Percentiles rank a stretch among this genome's conserved stretches.
Evolutionary conservation across 1,284 basidiomycete genomes (phyloP).

Genomic region (Lentinus polychrous): DNA sequence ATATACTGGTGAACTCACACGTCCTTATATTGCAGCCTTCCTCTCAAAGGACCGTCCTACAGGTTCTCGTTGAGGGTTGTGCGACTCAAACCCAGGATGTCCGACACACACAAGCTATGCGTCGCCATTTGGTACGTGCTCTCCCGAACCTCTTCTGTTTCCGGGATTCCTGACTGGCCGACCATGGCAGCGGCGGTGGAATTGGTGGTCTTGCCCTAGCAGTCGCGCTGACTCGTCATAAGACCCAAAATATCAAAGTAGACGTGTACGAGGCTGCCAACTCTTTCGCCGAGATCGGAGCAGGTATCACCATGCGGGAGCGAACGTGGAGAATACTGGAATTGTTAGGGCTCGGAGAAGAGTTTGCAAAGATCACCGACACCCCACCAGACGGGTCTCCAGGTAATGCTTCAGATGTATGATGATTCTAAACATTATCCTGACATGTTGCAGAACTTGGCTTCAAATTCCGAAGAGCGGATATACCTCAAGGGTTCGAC

Average conservation of each 20-base stretch:
- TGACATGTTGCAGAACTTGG: conserved; percentile 30
- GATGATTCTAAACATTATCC: neutral
- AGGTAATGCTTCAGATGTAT: conserved; percentile 18
- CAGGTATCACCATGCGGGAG: conserved; percentile 42
- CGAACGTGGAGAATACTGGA: conserved; percentile 37
- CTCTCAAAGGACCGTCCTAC: too few species aligned
- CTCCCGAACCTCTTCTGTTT: neutral
- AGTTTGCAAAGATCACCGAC: conserved; percentile 37
- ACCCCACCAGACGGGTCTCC: conserved; percentile 32
- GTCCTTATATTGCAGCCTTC: too few species aligned
- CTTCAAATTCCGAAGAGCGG: conserved; percentile 38
- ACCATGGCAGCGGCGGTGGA: conserved; percentile 34
- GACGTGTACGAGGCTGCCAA: conserved; percentile 41
- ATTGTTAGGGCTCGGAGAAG: conserved; percentile 30
- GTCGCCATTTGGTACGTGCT: conserved; percentile 1
- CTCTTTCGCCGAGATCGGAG: conserved; percentile 43
- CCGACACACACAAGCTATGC: neutral
- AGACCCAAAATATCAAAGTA: conserved; percentile 32
- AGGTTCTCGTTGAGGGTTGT: too few species aligned
- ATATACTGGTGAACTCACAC: too few species aligned
- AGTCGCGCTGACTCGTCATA: conserved; percentile 32
- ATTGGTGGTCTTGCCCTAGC: conserved; percentile 42
- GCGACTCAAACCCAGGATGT: too few species aligned
- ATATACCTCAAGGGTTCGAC: conserved; percentile 31
- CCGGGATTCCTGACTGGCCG: neutral